Percentiles rank a stretch among this genome's conserved stretches.
Evolutionary conservation across 2,329 filamentous ascomycete genomes (phyloP).

Genomic region (Huntiella savannae): DNA sequence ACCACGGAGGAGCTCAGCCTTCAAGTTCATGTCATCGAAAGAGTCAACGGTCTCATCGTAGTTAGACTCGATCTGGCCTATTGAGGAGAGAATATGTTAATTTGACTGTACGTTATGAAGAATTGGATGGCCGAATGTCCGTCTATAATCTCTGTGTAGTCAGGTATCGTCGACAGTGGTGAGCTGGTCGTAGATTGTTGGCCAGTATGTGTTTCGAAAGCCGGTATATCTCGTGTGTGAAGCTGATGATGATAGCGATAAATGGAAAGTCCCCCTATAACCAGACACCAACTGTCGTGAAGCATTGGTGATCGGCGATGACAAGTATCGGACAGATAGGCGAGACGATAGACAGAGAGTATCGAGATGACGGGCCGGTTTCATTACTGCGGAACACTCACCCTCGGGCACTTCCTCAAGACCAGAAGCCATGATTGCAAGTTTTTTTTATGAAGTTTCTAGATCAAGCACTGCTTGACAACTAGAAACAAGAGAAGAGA

Average conservation of each 20-base stretch:
- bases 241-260: not conserved
- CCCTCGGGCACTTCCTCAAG: slow-evolving; percentile 94
- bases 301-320: no score
- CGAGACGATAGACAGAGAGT: not conserved
- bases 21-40: slow-evolving; percentile 96
- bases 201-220: no score
- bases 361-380: not conserved
- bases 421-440: slow-evolving; percentile 96
- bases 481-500: slow-evolving; percentile 30
- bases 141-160: not conserved
- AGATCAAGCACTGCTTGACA: slow-evolving; percentile 68
- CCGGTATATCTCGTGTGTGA: not conserved
- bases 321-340: not conserved
- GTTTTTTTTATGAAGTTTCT: slow-evolving; percentile 32
- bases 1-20: slow-evolving; percentile 88
- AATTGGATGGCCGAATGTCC: not conserved
- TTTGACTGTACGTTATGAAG: no score
- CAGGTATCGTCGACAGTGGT: not conserved
- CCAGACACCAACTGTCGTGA: no score
- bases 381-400: slow-evolving; percentile 27
- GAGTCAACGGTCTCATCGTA: slow-evolving; percentile 99
- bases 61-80: slow-evolving; percentile 99
- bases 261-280: not conserved
- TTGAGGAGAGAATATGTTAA: no score
- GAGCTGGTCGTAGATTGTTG: not conserved